These are phyloP conservation scores for Pythium oligandrum DNA, from an alignment of 352 stramenopile genomes.

Conservation along the genomic window DNA sequence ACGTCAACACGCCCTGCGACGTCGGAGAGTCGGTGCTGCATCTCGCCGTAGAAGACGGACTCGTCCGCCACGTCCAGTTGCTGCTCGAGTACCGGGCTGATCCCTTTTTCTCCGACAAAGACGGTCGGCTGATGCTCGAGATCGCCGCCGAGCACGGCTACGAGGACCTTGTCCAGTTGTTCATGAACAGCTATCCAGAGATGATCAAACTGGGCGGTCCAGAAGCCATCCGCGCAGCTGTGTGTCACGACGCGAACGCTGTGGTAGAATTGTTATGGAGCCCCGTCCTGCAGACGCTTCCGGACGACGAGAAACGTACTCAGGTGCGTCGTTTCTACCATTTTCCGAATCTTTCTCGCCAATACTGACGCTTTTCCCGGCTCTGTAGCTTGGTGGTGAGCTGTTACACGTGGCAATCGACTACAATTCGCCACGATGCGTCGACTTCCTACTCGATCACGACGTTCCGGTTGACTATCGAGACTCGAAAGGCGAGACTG, in stretches of 20 bases:
- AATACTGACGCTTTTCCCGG: too few species aligned
- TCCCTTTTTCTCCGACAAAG: slow-evolving; percentile 16
- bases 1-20: slow-evolving; percentile 26
- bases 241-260: slow-evolving; percentile 11
- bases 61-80: slow-evolving; percentile 45
- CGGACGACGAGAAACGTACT: background rate
- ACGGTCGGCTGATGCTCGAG: slow-evolving; percentile 27
- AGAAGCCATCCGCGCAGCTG: slow-evolving; percentile 9
- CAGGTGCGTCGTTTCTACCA: background rate
- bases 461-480: slow-evolving; percentile 9
- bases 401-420: slow-evolving; percentile 18
- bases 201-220: slow-evolving; percentile 10
- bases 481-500: slow-evolving; percentile 11
- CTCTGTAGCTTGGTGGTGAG: slow-evolving; percentile 4
- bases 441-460: slow-evolving; percentile 6
- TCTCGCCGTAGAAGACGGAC: slow-evolving; percentile 30
- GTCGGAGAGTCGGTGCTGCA: slow-evolving; percentile 34
- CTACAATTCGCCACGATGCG: slow-evolving; percentile 7
- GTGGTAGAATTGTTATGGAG: slow-evolving; percentile 14
- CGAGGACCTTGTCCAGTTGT: slow-evolving; percentile 26
- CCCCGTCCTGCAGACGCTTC: slow-evolving; percentile 1
- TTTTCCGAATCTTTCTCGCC: too few species aligned
- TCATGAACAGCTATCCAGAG: slow-evolving; percentile 14
- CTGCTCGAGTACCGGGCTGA: slow-evolving; percentile 32
- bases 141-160: slow-evolving; percentile 40